These are phyloP conservation scores for Fusarium sp. DNA, from an alignment of 2,329 filamentous ascomycete species.

Conservation along the genomic window DNA sequence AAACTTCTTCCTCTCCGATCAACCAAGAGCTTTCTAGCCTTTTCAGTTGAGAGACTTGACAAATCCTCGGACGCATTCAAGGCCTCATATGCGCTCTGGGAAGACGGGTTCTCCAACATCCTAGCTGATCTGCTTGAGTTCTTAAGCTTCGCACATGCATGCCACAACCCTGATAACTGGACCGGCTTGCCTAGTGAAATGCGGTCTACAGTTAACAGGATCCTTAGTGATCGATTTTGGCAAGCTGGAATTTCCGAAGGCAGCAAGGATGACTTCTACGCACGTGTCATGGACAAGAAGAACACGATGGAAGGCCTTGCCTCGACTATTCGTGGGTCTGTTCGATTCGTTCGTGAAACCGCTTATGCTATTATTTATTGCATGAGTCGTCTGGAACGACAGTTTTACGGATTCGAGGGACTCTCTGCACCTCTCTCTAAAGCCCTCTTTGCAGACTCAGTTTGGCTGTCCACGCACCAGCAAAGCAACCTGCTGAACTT, in stretches of 20 bases:
- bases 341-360: slow-evolving; percentile 90
- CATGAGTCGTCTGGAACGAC: slow-evolving; percentile 85
- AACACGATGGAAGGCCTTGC: slow-evolving; percentile 92
- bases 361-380: slow-evolving; percentile 95
- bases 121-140: slow-evolving; percentile 89
- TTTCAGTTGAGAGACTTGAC: slow-evolving; percentile 89
- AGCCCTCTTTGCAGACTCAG: slow-evolving; percentile 84
- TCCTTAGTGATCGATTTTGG: slow-evolving; percentile 96
- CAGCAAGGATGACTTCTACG: slow-evolving; percentile 96
- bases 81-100: slow-evolving; percentile 85
- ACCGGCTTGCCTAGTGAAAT: slow-evolving; percentile 79
- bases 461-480: slow-evolving; percentile 89
- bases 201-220: slow-evolving; percentile 79
- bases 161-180: slow-evolving; percentile 91
- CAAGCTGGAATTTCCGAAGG: slow-evolving; percentile 96
- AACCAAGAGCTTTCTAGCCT: slow-evolving; percentile 92
- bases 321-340: slow-evolving; percentile 88
- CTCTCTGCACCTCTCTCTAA: slow-evolving; percentile 85
- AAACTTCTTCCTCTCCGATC: slow-evolving; percentile 83
- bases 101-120: slow-evolving; percentile 81
- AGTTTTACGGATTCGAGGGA: slow-evolving; percentile 91
- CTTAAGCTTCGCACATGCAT: slow-evolving; percentile 88
- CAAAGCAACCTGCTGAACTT: slow-evolving; percentile 93
- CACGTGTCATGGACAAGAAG: slow-evolving; percentile 88
- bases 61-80: slow-evolving; percentile 78